A percentile compares a stretch with the other conserved stretches of the same genome.
phyloP scores from a whole-genome alignment of 2,329 filamentous ascomycete species.

The Phialocephala subalpina region DNA sequence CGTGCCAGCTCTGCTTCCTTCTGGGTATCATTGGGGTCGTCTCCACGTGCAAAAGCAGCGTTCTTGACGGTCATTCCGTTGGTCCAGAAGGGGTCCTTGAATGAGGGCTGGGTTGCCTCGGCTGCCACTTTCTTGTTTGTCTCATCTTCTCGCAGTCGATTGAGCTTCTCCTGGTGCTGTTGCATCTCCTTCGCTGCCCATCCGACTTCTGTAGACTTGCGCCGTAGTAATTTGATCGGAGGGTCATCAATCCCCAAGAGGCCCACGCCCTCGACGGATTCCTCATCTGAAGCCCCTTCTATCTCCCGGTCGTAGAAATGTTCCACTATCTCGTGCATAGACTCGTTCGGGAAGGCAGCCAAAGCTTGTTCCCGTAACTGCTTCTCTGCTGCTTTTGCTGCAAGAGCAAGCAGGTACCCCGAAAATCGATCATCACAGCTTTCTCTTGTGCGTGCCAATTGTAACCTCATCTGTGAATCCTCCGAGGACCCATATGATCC shows the following conservation, averaged over 20 bases:
- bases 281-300: constrained; percentile 44
- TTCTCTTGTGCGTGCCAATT: constrained; percentile 63
- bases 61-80: constrained; percentile 44
- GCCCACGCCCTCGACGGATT: constrained; percentile 40
- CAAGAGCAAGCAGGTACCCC: constrained; percentile 79
- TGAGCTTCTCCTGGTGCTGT: constrained; percentile 44
- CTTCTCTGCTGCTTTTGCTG: constrained; percentile 80
- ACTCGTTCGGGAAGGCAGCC: constrained; percentile 78
- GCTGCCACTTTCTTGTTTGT: constrained; percentile 44
- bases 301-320: constrained; percentile 46
- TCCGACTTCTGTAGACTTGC: constrained; percentile 42
- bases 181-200: constrained; percentile 46
- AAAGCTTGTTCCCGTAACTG: constrained; percentile 81
- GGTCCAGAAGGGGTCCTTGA: constrained; percentile 45
- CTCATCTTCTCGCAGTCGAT: constrained; percentile 43
- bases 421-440: constrained; percentile 80
- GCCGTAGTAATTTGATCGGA: constrained; percentile 28
- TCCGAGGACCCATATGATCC: constrained; percentile 44
- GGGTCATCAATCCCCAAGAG: constrained; percentile 38
- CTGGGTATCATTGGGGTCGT: constrained; percentile 32
- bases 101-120: constrained; percentile 42
- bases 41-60: constrained; percentile 24
- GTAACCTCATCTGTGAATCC: constrained; percentile 42
- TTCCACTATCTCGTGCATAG: constrained; percentile 44
- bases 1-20: constrained; percentile 51